Percentiles rank a stretch among this genome's conserved stretches.
Conservation (phyloP, 495 filamentous ascomycete genomes). For the Aspergillus bertholletiae region DNA sequence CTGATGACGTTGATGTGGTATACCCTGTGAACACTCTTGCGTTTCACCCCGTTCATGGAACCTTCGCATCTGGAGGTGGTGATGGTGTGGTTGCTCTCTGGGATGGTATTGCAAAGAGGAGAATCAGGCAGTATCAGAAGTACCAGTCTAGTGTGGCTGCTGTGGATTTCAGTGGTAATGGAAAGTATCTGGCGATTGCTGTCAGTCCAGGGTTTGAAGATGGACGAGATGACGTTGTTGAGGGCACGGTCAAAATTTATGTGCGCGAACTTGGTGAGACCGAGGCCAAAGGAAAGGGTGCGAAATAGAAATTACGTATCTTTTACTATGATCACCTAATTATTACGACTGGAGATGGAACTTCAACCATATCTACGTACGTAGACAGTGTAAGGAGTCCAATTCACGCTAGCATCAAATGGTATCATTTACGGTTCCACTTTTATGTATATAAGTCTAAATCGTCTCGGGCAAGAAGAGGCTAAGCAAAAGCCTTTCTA, state of each 20-base stretch:
- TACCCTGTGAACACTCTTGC: conserved; percentile 93
- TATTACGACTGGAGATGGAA: conserved; percentile 7
- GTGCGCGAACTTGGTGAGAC: conserved; percentile 79
- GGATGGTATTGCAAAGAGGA: conserved; percentile 89
- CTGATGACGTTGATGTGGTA: conserved; percentile 76
- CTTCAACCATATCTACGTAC: background rate
- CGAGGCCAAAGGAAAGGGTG: conserved; percentile 86
- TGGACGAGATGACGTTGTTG: conserved; percentile 69
- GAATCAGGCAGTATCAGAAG: conserved; percentile 85
- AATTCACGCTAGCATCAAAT: conserved; percentile 9
- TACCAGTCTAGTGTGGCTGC: conserved; percentile 74
- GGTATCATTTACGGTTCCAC: background rate
- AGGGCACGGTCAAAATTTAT: conserved; percentile 71
- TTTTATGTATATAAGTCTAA: conserved; percentile 1
- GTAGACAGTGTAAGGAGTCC: conserved; percentile 4
- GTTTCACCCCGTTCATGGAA: conserved; percentile 88
- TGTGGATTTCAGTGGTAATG: conserved; percentile 72
- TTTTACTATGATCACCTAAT: conserved; percentile 8
- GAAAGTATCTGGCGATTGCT: conserved; percentile 78
- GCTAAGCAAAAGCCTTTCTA: conserved; percentile 35
- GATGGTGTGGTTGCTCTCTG: conserved; percentile 94
- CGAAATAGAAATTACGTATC: conserved; percentile 37
- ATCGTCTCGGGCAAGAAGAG: background rate
- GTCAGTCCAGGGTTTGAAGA: conserved; percentile 91
- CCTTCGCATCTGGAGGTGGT: conserved; percentile 89